Conservation (phyloP, 208 protist species). For the Acanthamoeba triangularis region DNA sequence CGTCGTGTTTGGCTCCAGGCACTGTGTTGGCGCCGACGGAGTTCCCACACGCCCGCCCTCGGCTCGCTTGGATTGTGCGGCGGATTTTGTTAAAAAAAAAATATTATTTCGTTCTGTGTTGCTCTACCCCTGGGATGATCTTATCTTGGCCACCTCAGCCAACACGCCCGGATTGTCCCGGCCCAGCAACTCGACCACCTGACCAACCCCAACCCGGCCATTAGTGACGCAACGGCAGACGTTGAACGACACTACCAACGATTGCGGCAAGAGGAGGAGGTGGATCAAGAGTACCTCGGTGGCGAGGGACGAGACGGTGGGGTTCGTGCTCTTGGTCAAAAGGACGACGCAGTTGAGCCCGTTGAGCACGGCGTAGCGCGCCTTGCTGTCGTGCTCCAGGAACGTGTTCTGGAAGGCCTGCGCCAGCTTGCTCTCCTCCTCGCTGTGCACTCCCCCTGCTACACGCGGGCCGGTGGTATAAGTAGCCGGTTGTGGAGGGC, state of each 20-base stretch:
- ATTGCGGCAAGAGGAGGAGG: too few species aligned
- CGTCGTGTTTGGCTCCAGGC: not conserved
- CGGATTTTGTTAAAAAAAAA: too few species aligned
- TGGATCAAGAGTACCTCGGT: not conserved
- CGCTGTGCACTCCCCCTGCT: not conserved
- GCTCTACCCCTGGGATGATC: not conserved
- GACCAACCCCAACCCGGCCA: not conserved
- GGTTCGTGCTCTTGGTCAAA: not conserved
- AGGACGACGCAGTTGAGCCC: conserved; percentile 40
- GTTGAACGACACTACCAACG: too few species aligned
- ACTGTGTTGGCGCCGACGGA: too few species aligned
- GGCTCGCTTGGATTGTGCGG: too few species aligned
- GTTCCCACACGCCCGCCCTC: too few species aligned
- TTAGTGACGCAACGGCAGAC: not conserved
- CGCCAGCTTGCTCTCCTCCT: not conserved
- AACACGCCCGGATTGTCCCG: not conserved
- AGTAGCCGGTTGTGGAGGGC: not conserved
- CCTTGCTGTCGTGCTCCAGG: conserved; percentile 57
- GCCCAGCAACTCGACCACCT: not conserved
- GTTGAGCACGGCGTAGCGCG: conserved; percentile 38
- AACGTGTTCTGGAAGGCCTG: conserved; percentile 55
- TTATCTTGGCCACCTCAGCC: not conserved
- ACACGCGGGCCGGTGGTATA: not conserved
- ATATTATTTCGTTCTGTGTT: too few species aligned
- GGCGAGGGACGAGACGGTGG: not conserved